Conservation (phyloP, 2,329 filamentous ascomycete species). For the Trichoderma sp. region DNA sequence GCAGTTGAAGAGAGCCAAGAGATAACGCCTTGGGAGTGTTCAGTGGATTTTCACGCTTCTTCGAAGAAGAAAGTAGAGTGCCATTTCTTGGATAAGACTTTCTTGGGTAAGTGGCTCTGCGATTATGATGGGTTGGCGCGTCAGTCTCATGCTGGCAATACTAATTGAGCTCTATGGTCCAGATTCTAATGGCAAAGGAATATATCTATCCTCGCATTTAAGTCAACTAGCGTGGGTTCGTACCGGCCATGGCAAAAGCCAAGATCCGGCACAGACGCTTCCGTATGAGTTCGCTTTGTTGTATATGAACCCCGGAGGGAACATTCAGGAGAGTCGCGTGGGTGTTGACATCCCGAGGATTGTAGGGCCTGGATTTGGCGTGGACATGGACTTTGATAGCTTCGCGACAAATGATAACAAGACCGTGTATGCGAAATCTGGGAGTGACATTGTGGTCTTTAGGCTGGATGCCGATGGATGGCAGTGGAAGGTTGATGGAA, state of each 20-base stretch:
- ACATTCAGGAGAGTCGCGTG: constrained; percentile 30
- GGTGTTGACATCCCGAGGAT: constrained; percentile 19
- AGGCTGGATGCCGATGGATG: constrained; percentile 21
- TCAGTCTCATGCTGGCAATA: neutral
- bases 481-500: constrained; percentile 27
- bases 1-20: constrained; percentile 30
- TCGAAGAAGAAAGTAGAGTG: constrained; percentile 29
- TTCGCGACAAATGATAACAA: constrained; percentile 31
- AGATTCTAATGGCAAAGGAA: constrained; percentile 29
- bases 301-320: constrained; percentile 22
- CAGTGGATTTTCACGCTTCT: constrained; percentile 29
- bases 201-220: constrained; percentile 19
- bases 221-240: constrained; percentile 32
- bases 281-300: constrained; percentile 33
- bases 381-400: constrained; percentile 21
- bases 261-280: constrained; percentile 9
- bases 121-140: too few species aligned
- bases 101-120: constrained; percentile 27
- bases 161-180: neutral
- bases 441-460: constrained; percentile 31
- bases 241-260: constrained; percentile 5
- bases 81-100: constrained; percentile 24
- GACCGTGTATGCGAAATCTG: constrained; percentile 32
- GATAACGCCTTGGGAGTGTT: constrained; percentile 33
- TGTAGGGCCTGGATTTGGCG: constrained; percentile 25